Evolutionary conservation across 768 basidiomycete species (phyloP).

Genomic region (Pulveroboletus sp.): DNA sequence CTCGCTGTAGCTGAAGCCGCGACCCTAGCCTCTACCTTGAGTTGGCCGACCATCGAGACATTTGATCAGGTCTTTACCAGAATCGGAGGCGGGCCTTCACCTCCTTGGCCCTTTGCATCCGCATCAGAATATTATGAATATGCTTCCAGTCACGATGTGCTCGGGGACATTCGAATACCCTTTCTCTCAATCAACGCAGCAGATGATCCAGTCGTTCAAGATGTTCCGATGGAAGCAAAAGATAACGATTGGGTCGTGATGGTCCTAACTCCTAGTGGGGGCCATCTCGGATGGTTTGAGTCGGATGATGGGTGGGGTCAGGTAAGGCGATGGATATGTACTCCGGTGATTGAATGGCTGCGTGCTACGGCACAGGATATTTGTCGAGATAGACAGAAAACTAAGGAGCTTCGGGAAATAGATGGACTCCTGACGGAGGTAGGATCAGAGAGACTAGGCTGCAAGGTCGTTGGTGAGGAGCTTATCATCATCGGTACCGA

Average conservation of each 20-base stretch:
- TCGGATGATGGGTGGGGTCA: slow-evolving; percentile 32
- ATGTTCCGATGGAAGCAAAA: slow-evolving; percentile 53
- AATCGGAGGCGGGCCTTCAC: slow-evolving; percentile 63
- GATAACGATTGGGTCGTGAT: slow-evolving; percentile 53
- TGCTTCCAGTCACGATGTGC: slow-evolving; percentile 56
- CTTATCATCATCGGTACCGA: slow-evolving; percentile 49
- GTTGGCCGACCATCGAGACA: slow-evolving; percentile 48
- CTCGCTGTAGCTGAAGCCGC: slow-evolving; percentile 48
- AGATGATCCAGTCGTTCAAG: slow-evolving; percentile 72
- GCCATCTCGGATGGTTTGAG: slow-evolving; percentile 85
- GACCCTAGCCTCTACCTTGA: slow-evolving; percentile 41
- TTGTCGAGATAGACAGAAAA: slow-evolving; percentile 31
- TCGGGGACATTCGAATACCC: slow-evolving; percentile 61
- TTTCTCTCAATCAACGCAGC: slow-evolving; percentile 70
- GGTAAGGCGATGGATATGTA: slow-evolving; percentile 56
- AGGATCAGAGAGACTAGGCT: slow-evolving; percentile 52
- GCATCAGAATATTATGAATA: slow-evolving; percentile 46
- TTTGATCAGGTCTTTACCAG: slow-evolving; percentile 65
- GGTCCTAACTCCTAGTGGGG: slow-evolving; percentile 59
- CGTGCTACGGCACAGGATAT: slow-evolving; percentile 52
- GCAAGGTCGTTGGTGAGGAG: slow-evolving; percentile 51
- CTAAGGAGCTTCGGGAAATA: slow-evolving; percentile 39
- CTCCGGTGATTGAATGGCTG: slow-evolving; percentile 71
- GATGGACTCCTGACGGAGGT: slow-evolving; percentile 62
- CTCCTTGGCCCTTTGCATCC: slow-evolving; percentile 45